A percentile compares a stretch with the other conserved stretches of the same genome.
Conservation (phyloP, 2,329 filamentous ascomycete genomes). For the Trichoderma sp. region DNA sequence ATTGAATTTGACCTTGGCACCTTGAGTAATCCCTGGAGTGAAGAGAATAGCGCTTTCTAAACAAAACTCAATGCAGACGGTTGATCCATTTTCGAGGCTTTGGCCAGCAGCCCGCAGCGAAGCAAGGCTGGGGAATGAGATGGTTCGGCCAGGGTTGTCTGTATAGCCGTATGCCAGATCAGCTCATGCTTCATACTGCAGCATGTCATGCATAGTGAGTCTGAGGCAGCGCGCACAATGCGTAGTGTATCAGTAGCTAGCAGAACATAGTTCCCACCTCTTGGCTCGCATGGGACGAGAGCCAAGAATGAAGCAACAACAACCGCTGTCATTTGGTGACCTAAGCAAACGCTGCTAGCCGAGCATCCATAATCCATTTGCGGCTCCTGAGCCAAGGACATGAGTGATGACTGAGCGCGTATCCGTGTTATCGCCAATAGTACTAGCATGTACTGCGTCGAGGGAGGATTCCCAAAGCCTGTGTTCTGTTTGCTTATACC, state of each 20-base stretch:
- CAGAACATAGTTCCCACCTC: conserved; percentile 7
- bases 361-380: background rate
- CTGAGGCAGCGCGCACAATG: conserved; percentile 16
- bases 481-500: background rate
- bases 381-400: background rate
- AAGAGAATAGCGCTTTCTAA: background rate
- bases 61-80: background rate
- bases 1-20: background rate
- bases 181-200: conserved; percentile 26
- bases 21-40: background rate
- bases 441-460: background rate
- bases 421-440: background rate
- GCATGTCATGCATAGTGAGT: conserved; percentile 30
- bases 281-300: conserved; percentile 7
- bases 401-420: background rate
- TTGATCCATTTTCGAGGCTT: background rate
- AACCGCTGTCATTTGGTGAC: background rate
- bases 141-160: conserved; percentile 15
- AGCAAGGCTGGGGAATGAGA: conserved; percentile 12
- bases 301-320: background rate
- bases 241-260: conserved; percentile 18
- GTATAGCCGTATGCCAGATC: conserved; percentile 28
- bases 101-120: background rate
- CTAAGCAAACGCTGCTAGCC: background rate
- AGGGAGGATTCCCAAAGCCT: background rate